Evolutionary conservation across 257 asterid species (phyloP).

Genomic region (Solanum bulbocastanum): DNA sequence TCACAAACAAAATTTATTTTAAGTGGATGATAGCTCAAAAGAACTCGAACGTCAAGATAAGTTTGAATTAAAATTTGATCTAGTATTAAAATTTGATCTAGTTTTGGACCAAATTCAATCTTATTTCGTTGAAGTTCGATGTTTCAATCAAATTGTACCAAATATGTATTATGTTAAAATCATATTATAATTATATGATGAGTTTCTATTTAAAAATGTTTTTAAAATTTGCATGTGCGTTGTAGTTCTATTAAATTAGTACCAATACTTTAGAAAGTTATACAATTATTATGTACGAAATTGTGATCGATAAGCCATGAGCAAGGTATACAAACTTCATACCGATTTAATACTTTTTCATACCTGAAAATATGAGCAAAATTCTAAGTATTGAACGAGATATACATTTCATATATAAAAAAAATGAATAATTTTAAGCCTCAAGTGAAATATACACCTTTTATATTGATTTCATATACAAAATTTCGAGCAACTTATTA

Average conservation of each 20-base stretch:
- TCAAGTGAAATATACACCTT: no score
- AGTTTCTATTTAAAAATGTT: no score
- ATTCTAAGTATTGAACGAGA: neutral
- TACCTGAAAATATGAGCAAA: neutral
- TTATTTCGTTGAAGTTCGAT: no score
- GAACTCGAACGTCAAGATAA: neutral
- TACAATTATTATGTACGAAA: neutral
- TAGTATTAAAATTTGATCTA: neutral
- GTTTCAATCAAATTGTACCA: neutral
- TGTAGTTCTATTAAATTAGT: neutral
- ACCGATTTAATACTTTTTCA: neutral
- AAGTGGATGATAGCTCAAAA: no score
- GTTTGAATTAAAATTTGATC: no score
- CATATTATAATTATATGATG: no score
- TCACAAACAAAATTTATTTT: no score
- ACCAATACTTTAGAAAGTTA: neutral
- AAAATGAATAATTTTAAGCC: neutral
- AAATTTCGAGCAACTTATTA: no score
- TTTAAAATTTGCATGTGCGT: neutral
- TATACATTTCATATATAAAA: no score
- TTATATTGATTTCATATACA: no score
- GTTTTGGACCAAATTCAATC: neutral
- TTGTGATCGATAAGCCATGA: neutral
- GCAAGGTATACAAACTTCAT: neutral
- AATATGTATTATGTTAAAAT: no score